A percentile compares a stretch with the other conserved stretches of the same genome.
phyloP scores from a whole-genome alignment of 1,284 basidiomycete genomes.

The Fomitopsis betulina region DNA sequence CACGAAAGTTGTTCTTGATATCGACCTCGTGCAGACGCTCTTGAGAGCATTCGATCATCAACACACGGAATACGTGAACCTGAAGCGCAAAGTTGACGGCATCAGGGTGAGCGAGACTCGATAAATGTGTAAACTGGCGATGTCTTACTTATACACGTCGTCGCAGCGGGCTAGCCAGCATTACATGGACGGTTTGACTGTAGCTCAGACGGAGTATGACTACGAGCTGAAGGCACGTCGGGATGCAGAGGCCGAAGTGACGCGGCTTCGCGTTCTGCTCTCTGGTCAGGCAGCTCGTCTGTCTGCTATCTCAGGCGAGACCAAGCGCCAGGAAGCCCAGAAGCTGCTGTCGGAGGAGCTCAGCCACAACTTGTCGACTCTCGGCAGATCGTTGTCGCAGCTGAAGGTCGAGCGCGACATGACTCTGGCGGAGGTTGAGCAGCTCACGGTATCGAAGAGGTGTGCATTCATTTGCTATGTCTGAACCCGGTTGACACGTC shows the following conservation, averaged over 20 bases:
- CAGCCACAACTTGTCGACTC: slow-evolving; percentile 66
- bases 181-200: slow-evolving; percentile 87
- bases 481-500: slow-evolving; percentile 5
- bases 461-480: slow-evolving; percentile 27
- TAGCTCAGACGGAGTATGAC: slow-evolving; percentile 93
- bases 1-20: slow-evolving; percentile 70
- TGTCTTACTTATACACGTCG: neutral
- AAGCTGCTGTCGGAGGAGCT: slow-evolving; percentile 80
- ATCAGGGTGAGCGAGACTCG: slow-evolving; percentile 64
- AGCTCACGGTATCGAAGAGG: slow-evolving; percentile 75
- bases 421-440: slow-evolving; percentile 89
- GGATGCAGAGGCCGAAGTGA: slow-evolving; percentile 91
- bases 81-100: slow-evolving; percentile 80
- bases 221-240: slow-evolving; percentile 81
- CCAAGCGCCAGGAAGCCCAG: slow-evolving; percentile 72
- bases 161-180: slow-evolving; percentile 80
- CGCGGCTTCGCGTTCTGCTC: slow-evolving; percentile 76
- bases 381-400: slow-evolving; percentile 86
- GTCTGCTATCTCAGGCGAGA: slow-evolving; percentile 78
- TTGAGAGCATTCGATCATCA: slow-evolving; percentile 66
- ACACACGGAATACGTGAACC: slow-evolving; percentile 55
- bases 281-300: slow-evolving; percentile 88
- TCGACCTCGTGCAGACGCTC: slow-evolving; percentile 70
- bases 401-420: slow-evolving; percentile 89
- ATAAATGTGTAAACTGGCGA: neutral